Evolutionary conservation across 2,329 filamentous ascomycete species (phyloP), one percentile per base, ranked within the genome.

Genomic region (Aspergillus brunneoviolaceus): DNA sequence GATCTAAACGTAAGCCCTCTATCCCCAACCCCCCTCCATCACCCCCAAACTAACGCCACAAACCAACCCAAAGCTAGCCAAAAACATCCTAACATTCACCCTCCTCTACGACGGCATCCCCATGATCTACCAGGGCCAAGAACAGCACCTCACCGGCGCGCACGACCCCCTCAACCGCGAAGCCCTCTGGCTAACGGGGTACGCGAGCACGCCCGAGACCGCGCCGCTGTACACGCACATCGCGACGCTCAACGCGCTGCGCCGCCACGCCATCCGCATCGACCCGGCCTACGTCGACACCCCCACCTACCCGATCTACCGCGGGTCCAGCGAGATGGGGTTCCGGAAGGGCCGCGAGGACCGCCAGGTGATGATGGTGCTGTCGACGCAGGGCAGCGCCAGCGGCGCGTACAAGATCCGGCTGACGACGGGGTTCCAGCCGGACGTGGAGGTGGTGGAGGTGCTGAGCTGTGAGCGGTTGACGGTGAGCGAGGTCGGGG

Each of bases 41-140:
- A 23, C 19, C 14, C 25, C 16, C 27, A 23, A 31, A 29, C 23
- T 35, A 49, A 55, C n/a, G 4, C 19, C 23, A 23, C 4, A 4
- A 11, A 11, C 29, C 16, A 9, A 42, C 61, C 31, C 31, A 9
- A 49, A 72, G 54, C 78, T 87, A 2, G 82, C 85, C 50, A 84
- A 85, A 71, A 89, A 89, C 66, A 79, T 84, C 6, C 77, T 89
- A 45, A 80, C 85, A 0, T 88, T 84, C 67, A 84, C 82, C 19
- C 80, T 89, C 42, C 80, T 89, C 21, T 68, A 70, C 39, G 72
- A 87, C 58, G 87, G 87, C 25, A 84, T 89, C 49, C 86, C 86
- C 0, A 85, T 88, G 58, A 79, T 89, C 42, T 89, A 89, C 73
- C 82, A 87, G 65, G 87, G 87, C 31, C 84, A 86, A 63, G 87